Evolutionary conservation across 2,329 filamentous ascomycete genomes (phyloP), one percentile per base, ranked within the genome.

Genomic region (Arthrobotrys sinensis): DNA sequence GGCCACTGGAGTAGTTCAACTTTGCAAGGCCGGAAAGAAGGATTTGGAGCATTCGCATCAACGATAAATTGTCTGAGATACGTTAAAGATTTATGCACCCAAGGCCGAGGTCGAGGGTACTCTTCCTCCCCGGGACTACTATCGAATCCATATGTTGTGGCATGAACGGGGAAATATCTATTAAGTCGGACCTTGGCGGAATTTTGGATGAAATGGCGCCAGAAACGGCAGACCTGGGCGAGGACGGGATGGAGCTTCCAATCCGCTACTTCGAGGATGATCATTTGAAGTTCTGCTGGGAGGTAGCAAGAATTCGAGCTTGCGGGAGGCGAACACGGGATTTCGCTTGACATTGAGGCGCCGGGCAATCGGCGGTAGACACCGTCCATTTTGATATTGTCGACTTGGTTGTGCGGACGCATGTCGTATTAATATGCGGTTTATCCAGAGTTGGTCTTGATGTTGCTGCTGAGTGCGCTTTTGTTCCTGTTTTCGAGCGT

Each of bases 101-200:
- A 75, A 12, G 70, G 70, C 19, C 70, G 16, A 16, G 70, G 70
- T 3, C 70, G 21, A 0, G 70, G 70, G 34, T 62, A 43, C 10
- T 75, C 52, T 4, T 28, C 63, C 28, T 75, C 70, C 4, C 62
- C 70, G 6, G 70, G 21, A 34, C 70, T 75, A 1, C 43, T 50
- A 24, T 75, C 53, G 32, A 67, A 75, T n/a, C 70, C 70, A 7
- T 60, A n/a, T 0, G 48, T 66, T 1, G 63, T 48, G 8, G 43
- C 53, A 14, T 65, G 43, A 34, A 75, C 70, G 19, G 70, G 70
- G 62, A 75, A 75, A n/a, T 75, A 75, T n/a, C 70, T 53, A 21
- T 68, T 75, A 5, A 67, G 28, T 16, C 32, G 12, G 34, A 67
- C 52, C 14, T 8, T 12, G 0, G 63, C 28, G 1, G 70, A 75